Evolutionary conservation across 2,329 filamentous ascomycete species (phyloP).

Genomic region (Penicillium concentricum): DNA sequence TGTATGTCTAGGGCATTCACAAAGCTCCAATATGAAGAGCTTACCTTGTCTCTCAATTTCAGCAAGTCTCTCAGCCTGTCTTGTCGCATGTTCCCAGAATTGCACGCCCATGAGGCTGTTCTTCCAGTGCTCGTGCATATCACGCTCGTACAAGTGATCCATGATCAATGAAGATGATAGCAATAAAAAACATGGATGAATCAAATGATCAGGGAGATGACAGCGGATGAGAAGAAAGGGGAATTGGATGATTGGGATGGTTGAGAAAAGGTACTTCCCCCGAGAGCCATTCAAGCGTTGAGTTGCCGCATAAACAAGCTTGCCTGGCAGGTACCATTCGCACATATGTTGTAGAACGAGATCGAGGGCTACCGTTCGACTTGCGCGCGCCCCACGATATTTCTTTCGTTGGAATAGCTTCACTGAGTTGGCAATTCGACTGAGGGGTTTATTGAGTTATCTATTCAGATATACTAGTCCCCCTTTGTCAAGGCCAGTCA

Average conservation of each 20-base stretch:
- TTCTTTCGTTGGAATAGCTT: no score
- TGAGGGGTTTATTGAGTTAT: no score
- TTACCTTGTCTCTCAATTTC: background rate
- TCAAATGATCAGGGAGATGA: background rate
- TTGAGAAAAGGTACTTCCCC: background rate
- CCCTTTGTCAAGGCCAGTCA: no score
- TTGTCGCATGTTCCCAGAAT: background rate
- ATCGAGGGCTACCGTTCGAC: background rate
- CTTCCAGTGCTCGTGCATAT: background rate
- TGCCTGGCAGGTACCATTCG: background rate
- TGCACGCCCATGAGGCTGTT: background rate
- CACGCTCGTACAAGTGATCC: background rate
- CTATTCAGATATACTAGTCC: no score
- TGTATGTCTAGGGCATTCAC: background rate
- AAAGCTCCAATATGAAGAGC: background rate
- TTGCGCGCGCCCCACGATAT: no score
- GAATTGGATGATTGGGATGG: background rate
- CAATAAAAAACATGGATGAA: background rate
- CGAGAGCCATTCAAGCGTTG: background rate
- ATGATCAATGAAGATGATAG: background rate
- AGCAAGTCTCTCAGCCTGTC: background rate
- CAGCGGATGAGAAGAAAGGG: background rate
- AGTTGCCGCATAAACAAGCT: background rate
- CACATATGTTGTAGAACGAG: no score
- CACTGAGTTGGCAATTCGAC: no score